Evolutionary conservation across 768 basidiomycete genomes (phyloP), one percentile per base, ranked within the genome.

Genomic region (Mycena albidolilacea): DNA sequence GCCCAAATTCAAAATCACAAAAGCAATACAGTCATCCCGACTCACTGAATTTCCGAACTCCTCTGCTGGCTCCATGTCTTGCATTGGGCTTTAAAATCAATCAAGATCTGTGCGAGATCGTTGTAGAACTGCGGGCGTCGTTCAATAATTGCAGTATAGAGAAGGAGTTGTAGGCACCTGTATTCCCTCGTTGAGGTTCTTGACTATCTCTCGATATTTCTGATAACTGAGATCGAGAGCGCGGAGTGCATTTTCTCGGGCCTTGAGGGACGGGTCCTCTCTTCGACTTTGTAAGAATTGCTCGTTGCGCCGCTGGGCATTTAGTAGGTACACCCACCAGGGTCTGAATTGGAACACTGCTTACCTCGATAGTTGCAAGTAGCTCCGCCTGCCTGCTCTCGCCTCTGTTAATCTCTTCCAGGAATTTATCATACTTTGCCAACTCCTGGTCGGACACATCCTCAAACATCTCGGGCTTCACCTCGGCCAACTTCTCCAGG

Each of bases 401-500:
- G 58, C 87, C 84, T 43, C 86, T 84, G 17, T 73, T 85, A 48
- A 92, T 86, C 67, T 89, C 90, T 44, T 88, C 85, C 44, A 98
- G 84, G 78, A 92, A 93, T 71, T 87, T 88, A 70, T 95, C 93
- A 74, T 96, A 97, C 82, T 96, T 97, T 0, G 87, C 87, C 63
- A 98, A 81, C 77, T 95, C 93, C 71, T 90, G 88, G 68, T 95
- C 92, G 38, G 93, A 89, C 14, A 95, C 85, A 67, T 94, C 93
- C 78, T 97, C 95, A 79, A 98, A 98, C 92, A 93, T 93, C 30
- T 91, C 93, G 0, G 97, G 91, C 44, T 92, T 90, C 19, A 95
- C 89, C 77, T 95, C 91, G 4, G 85, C 83, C 80, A 93, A 87
- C 35, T 88, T 86, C 64, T 92, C 91, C 57, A 96, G 86, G 3